Evolutionary conservation across 805 yeast genomes (phyloP).

Genomic region (Yarrowia divulgata): DNA sequence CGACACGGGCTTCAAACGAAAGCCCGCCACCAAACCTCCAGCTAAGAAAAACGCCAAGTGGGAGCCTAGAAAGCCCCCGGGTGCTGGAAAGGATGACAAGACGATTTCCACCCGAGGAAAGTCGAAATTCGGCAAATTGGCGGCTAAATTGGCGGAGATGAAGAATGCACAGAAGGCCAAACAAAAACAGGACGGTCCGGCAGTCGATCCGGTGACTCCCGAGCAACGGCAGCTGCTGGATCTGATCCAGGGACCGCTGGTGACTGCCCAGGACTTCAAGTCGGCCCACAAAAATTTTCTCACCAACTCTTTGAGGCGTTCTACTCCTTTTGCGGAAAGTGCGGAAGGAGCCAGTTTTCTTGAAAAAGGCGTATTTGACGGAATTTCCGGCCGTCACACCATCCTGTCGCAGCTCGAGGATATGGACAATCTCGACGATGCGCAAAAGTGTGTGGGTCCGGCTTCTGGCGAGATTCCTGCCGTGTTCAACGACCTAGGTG

Average conservation of each 20-base stretch:
- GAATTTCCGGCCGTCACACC: neutral
- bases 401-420: neutral
- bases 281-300: neutral
- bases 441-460: neutral
- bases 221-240: slow-evolving; percentile 23
- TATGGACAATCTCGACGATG: neutral
- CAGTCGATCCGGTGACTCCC: neutral
- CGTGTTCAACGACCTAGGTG: neutral
- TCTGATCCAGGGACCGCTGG: slow-evolving; percentile 14
- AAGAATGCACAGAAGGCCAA: neutral
- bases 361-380: neutral
- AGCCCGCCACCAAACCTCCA: neutral
- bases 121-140: neutral
- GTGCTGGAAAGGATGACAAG: neutral
- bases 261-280: neutral
- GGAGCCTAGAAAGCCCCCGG: neutral
- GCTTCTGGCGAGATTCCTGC: neutral
- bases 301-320: neutral
- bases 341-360: neutral
- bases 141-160: slow-evolving; percentile 1
- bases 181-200: neutral
- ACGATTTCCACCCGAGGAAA: neutral
- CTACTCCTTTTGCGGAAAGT: neutral
- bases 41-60: neutral
- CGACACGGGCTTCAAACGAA: neutral